Evolutionary conservation across 768 basidiomycete species (phyloP).

Genomic region (Collybia sp.): DNA sequence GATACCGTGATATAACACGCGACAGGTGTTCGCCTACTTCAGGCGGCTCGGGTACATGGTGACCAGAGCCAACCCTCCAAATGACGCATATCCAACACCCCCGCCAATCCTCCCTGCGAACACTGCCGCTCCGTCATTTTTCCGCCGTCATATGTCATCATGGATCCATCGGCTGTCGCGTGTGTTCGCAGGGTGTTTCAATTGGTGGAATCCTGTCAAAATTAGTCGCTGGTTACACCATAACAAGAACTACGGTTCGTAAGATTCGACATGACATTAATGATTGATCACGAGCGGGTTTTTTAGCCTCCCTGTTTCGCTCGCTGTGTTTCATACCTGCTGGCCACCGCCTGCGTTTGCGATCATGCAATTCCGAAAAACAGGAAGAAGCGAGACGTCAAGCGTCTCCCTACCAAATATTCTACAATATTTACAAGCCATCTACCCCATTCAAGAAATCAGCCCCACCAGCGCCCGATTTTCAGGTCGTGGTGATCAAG

Average conservation of each 20-base stretch:
- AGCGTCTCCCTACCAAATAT: constrained; percentile 68
- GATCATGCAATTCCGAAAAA: constrained; percentile 18
- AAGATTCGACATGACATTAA: no score
- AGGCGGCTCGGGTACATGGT: constrained; percentile 90
- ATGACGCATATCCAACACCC: constrained; percentile 43
- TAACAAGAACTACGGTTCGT: constrained; percentile 50
- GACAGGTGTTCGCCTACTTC: constrained; percentile 87
- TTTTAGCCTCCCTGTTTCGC: constrained; percentile 60
- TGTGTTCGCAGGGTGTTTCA: constrained; percentile 27
- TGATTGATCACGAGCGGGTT: background rate
- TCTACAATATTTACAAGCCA: constrained; percentile 92
- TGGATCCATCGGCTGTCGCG: constrained; percentile 26
- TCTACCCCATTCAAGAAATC: constrained; percentile 80
- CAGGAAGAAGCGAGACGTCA: constrained; percentile 10
- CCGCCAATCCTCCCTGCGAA: constrained; percentile 13
- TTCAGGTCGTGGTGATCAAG: constrained; percentile 84
- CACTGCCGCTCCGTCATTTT: constrained; percentile 9
- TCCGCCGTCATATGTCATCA: constrained; percentile 28
- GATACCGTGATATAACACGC: background rate
- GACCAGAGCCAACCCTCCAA: constrained; percentile 66
- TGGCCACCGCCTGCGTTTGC: constrained; percentile 50
- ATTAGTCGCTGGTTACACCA: constrained; percentile 43
- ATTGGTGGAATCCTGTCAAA: constrained; percentile 68
- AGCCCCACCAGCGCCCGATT: constrained; percentile 76
- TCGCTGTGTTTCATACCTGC: constrained; percentile 70